Conservation (phyloP, 106 monocot species). For the Phalaenopsis equestris region DNA sequence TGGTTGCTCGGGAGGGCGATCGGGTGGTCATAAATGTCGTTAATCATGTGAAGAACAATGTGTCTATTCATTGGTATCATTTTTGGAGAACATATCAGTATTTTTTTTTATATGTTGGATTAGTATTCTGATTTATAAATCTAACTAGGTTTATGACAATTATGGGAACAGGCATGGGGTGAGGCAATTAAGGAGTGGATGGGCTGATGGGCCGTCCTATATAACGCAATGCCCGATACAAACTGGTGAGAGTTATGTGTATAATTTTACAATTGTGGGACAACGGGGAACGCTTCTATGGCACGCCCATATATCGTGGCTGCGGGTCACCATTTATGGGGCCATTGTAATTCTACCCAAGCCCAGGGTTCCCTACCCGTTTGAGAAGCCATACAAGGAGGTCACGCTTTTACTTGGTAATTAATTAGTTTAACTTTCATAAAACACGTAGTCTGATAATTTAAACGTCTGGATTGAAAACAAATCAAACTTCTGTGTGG, state of each 20-base stretch:
- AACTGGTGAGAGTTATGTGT: conserved; percentile 37
- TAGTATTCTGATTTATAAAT: neutral
- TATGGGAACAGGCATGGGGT: conserved; percentile 37
- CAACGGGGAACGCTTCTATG: conserved; percentile 54
- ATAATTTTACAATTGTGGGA: conserved; percentile 45
- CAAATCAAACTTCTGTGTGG: no score
- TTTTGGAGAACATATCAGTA: neutral
- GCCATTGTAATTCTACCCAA: conserved; percentile 55
- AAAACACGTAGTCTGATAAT: neutral
- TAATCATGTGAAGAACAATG: conserved; percentile 23
- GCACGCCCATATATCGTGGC: conserved; percentile 59
- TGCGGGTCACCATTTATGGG: conserved; percentile 37
- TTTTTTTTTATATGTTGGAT: neutral
- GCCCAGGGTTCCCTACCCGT: conserved; percentile 24
- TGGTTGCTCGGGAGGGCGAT: conserved; percentile 39
- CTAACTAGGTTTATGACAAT: no score
- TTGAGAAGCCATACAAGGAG: conserved; percentile 13
- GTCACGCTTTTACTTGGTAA: neutral
- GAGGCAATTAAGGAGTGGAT: conserved; percentile 34
- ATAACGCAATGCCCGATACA: conserved; percentile 58
- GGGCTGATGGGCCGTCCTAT: conserved; percentile 57
- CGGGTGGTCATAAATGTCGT: conserved; percentile 28
- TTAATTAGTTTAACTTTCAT: conserved; percentile 21
- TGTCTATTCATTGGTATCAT: conserved; percentile 36
- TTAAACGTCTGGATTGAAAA: no score